phyloP scores from a whole-genome alignment of 306 rosid species.

The Corylus heterophylla region DNA sequence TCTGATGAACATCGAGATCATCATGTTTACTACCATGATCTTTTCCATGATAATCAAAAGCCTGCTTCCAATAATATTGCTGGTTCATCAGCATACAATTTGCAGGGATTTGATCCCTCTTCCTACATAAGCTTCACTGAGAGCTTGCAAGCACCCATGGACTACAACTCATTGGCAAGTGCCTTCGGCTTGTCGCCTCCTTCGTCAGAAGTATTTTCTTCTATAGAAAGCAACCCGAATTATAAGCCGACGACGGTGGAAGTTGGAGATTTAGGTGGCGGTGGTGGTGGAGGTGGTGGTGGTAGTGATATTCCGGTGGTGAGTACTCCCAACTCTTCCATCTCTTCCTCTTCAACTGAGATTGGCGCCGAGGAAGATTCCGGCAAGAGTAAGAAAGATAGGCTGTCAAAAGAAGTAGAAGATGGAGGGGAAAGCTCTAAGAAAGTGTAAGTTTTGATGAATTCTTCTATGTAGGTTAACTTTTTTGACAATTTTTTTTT shows the following conservation, averaged over 20 bases:
- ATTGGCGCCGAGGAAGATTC: constrained; percentile 73
- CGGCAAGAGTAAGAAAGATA: constrained; percentile 49
- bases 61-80: constrained; percentile 29
- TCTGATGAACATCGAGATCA: constrained; percentile 58
- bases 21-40: constrained; percentile 43
- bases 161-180: constrained; percentile 54
- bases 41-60: constrained; percentile 43
- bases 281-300: constrained; percentile 5
- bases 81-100: constrained; percentile 30
- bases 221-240: constrained; percentile 39
- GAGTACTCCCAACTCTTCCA: constrained; percentile 51
- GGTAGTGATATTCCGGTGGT: constrained; percentile 42
- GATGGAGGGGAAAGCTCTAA: constrained; percentile 60
- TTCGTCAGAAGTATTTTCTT: constrained; percentile 54
- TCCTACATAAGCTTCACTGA: constrained; percentile 58
- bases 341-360: constrained; percentile 76
- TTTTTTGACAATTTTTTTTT: background rate
- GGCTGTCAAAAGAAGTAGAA: constrained; percentile 42
- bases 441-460: constrained; percentile 52
- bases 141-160: constrained; percentile 56
- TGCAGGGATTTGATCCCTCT: constrained; percentile 48
- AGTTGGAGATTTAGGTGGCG: constrained; percentile 21
- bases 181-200: constrained; percentile 72
- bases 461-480: background rate
- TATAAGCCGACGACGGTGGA: constrained; percentile 12